phyloP scores from a whole-genome alignment of 192 early-diverging fungal species.

The Backusella liffmaniae region DNA sequence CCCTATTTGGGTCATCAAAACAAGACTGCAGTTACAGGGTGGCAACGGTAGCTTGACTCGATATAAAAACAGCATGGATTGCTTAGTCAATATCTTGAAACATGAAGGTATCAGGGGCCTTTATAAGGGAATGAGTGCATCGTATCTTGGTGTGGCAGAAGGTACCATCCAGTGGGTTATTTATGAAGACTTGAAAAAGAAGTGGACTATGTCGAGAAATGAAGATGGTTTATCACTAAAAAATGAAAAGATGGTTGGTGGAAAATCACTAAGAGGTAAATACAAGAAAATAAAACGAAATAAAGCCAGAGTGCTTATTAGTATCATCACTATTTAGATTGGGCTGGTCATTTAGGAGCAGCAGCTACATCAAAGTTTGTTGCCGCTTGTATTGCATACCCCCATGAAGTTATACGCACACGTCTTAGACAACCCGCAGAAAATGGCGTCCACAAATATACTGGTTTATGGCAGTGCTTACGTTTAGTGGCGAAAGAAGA shows the following conservation, averaged over 20 bases:
- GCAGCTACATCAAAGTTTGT: slow-evolving; percentile 86
- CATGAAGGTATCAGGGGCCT: slow-evolving; percentile 81
- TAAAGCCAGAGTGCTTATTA: neutral
- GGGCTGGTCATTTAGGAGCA: slow-evolving; percentile 81
- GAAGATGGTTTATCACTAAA: neutral
- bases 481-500: slow-evolving; percentile 76
- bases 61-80: slow-evolving; percentile 81
- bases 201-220: neutral
- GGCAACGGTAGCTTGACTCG: slow-evolving; percentile 20
- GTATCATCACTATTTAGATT: slow-evolving; percentile 39
- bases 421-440: slow-evolving; percentile 81
- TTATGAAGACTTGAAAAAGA: slow-evolving; percentile 89
- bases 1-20: slow-evolving; percentile 98
- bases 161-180: slow-evolving; percentile 94
- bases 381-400: slow-evolving; percentile 88
- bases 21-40: slow-evolving; percentile 85
- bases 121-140: slow-evolving; percentile 89
- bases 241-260: slow-evolving; percentile 6
- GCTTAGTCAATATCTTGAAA: slow-evolving; percentile 60
- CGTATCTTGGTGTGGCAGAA: slow-evolving; percentile 87
- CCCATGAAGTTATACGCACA: slow-evolving; percentile 94
- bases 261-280: slow-evolving; percentile 24
- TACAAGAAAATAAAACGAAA: neutral
- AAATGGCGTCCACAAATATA: slow-evolving; percentile 71
- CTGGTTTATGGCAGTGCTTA: slow-evolving; percentile 60